Evolutionary conservation across 2,329 filamentous ascomycete species (phyloP).

Genomic region (Aureobasidium lini): DNA sequence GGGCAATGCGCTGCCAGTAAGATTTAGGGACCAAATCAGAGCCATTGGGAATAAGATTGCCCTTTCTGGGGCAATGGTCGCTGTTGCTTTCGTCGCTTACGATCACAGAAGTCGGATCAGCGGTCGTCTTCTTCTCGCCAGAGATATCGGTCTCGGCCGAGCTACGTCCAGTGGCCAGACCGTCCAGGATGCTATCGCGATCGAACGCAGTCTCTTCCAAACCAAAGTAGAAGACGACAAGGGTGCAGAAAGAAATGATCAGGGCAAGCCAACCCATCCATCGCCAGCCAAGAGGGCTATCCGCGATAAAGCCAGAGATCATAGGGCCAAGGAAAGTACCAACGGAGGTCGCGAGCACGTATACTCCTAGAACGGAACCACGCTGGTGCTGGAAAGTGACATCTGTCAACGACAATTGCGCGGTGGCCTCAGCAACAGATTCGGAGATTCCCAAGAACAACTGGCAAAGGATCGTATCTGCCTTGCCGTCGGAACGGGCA

Average conservation of each 20-base stretch:
- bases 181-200: conserved; percentile 10
- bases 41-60: conserved; percentile 12
- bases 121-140: conserved; percentile 6
- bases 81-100: neutral
- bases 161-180: neutral
- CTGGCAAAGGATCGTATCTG: conserved; percentile 48
- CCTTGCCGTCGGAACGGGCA: conserved; percentile 35
- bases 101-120: neutral
- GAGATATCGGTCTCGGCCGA: neutral
- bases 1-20: conserved; percentile 48
- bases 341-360: conserved; percentile 49
- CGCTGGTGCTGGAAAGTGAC: conserved; percentile 53
- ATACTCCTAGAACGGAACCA: conserved; percentile 47
- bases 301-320: conserved; percentile 45
- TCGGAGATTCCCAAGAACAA: conserved; percentile 52
- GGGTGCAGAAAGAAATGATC: conserved; percentile 42
- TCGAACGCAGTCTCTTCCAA: conserved; percentile 48
- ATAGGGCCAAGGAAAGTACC: conserved; percentile 51
- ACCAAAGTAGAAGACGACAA: conserved; percentile 44
- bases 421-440: conserved; percentile 49
- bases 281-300: conserved; percentile 42
- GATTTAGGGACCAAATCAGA: conserved; percentile 31
- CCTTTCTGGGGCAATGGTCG: neutral
- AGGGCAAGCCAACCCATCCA: conserved; percentile 48
- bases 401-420: conserved; percentile 51